Conservation (phyloP, 2,329 filamentous ascomycete species). For the Trichoderma sp. region DNA sequence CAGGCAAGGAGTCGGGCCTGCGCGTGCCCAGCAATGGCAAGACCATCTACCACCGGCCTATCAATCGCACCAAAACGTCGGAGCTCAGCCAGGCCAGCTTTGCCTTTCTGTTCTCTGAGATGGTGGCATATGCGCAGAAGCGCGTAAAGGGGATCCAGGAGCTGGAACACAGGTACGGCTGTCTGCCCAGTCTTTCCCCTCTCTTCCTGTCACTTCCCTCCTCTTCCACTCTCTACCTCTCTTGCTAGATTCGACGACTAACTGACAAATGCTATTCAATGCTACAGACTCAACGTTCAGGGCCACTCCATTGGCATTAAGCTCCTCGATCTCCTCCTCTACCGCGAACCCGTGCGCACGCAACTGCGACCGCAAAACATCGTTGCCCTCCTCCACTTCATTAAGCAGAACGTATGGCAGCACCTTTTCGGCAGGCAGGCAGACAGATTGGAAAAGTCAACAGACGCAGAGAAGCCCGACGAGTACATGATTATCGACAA, state of each 20-base stretch:
- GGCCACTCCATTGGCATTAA: conserved; percentile 93
- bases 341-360: conserved; percentile 68
- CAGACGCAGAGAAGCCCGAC: conserved; percentile 75
- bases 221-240: not conserved
- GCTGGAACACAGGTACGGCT: conserved; percentile 75
- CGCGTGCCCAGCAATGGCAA: conserved; percentile 91
- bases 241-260: not conserved
- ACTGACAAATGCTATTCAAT: not conserved
- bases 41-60: conserved; percentile 93
- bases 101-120: conserved; percentile 92
- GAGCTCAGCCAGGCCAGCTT: conserved; percentile 93
- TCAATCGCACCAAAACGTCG: conserved; percentile 83
- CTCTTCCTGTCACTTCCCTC: not conserved
- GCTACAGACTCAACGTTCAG: conserved; percentile 67
- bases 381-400: conserved; percentile 88
- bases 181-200: not conserved
- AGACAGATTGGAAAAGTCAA: conserved; percentile 86
- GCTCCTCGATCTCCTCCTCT: conserved; percentile 90
- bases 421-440: conserved; percentile 89
- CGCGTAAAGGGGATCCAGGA: conserved; percentile 90
- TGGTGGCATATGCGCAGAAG: conserved; percentile 92
- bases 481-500: conserved; percentile 99
- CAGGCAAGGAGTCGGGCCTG: conserved; percentile 59
- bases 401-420: conserved; percentile 87
- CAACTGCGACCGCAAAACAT: conserved; percentile 80